Evolutionary conservation across 148 eudicot genomes (phyloP).

Genomic region (Persicaria tinctoria): DNA sequence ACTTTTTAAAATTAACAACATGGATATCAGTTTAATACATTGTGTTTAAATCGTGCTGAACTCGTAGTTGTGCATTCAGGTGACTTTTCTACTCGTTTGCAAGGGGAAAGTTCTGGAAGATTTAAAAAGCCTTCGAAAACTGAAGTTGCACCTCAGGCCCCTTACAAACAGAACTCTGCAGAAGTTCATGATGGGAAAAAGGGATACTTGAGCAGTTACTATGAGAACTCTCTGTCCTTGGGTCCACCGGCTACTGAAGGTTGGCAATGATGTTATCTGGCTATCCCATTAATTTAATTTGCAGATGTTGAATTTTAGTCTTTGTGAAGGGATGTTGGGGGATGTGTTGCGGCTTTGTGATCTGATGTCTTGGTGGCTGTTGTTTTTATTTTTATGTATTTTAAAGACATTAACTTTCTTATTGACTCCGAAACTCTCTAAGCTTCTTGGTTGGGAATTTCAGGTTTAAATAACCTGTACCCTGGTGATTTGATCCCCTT

Average conservation of each 20-base stretch:
- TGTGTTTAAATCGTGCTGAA: neutral
- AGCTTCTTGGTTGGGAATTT: constrained; percentile 19
- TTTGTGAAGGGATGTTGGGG: no score
- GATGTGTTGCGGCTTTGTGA: neutral
- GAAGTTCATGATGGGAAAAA: constrained; percentile 38
- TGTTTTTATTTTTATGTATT: neutral
- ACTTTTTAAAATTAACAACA: constrained; percentile 5
- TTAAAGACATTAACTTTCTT: neutral
- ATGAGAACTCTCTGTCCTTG: constrained; percentile 55
- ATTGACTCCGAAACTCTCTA: neutral
- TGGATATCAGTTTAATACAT: neutral
- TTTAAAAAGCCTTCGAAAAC: constrained; percentile 48
- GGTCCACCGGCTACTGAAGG: constrained; percentile 86
- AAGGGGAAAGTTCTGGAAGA: constrained; percentile 46
- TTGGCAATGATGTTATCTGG: constrained; percentile 17
- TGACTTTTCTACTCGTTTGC: constrained; percentile 31
- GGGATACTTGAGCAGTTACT: constrained; percentile 41
- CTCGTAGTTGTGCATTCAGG: neutral
- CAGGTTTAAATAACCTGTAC: constrained; percentile 79
- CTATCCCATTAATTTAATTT: neutral
- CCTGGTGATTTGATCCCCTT: constrained; percentile 94
- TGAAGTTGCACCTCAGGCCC: constrained; percentile 34
- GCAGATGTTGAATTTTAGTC: no score
- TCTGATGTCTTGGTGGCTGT: neutral
- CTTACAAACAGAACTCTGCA: constrained; percentile 24